phyloP scores from a whole-genome alignment of 2,329 filamentous ascomycete genomes.

The Botrytis tulipae region DNA sequence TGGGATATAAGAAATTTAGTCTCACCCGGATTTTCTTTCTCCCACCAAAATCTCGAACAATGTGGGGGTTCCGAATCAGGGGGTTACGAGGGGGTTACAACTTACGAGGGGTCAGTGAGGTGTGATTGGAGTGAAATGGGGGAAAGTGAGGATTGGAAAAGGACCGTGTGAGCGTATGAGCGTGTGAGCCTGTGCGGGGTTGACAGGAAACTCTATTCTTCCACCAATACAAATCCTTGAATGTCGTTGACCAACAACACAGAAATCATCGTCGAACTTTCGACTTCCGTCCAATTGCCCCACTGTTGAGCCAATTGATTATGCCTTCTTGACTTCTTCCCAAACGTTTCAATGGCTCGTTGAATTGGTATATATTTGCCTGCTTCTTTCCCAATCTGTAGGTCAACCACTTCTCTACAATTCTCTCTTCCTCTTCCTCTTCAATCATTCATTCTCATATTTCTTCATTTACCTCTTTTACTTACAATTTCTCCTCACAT shows the following conservation, averaged over 20 bases:
- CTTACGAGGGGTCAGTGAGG: not conserved
- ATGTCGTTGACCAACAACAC: not conserved
- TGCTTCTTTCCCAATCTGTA: not conserved
- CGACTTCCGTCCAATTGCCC: not conserved
- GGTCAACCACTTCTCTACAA: not conserved
- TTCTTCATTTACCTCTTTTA: not conserved
- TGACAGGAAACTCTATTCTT: constrained; percentile 10
- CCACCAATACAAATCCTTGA: constrained; percentile 12
- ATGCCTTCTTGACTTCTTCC: not conserved
- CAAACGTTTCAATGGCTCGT: not conserved
- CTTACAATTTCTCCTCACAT: not conserved
- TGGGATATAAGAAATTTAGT: not conserved
- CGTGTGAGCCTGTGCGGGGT: not conserved
- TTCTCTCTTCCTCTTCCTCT: not conserved
- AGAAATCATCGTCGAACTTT: constrained; percentile 3
- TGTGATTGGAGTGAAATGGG: not conserved
- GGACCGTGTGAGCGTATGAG: not conserved
- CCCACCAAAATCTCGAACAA: not conserved
- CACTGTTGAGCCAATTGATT: constrained; percentile 2
- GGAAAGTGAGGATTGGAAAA: not conserved
- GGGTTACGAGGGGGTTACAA: not conserved
- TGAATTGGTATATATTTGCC: constrained; percentile 10
- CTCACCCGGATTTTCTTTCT: constrained; percentile 13
- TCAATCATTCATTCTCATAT: not conserved
- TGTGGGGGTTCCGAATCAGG: constrained; percentile 1